Conservation (phyloP, 179 eudicot genomes). For the Spinacia oleracea region DNA sequence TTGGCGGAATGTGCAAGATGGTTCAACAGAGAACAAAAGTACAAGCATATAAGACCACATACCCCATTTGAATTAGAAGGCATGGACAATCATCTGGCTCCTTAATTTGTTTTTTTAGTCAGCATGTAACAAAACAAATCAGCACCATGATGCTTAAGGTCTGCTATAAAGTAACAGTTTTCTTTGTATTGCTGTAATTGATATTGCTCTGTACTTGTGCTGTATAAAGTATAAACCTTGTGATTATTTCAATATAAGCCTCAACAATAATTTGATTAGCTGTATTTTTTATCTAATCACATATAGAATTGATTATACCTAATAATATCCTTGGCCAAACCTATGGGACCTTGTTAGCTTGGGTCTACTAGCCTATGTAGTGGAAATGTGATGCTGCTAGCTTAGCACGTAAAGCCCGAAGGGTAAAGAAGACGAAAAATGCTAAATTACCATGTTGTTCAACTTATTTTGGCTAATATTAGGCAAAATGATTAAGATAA, state of each 20-base stretch:
- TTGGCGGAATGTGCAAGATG: constrained; percentile 58
- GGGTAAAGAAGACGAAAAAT: no score
- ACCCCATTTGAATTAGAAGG: constrained; percentile 28
- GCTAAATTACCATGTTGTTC: no score
- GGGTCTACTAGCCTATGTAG: no score
- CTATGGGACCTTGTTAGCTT: no score
- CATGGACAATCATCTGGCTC: constrained; percentile 1
- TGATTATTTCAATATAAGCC: background rate
- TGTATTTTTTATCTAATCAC: background rate
- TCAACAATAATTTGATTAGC: background rate
- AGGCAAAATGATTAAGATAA: no score
- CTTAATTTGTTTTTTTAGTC: background rate
- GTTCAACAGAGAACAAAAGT: constrained; percentile 78
- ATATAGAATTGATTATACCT: background rate
- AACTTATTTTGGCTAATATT: no score
- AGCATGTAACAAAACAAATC: background rate
- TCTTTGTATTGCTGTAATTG: background rate
- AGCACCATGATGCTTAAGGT: background rate
- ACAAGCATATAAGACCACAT: constrained; percentile 67
- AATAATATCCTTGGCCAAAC: background rate
- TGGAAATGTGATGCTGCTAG: no score
- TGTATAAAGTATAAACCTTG: background rate
- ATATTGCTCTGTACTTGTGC: background rate
- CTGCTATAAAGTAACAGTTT: background rate
- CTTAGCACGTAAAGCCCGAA: no score